Evolutionary conservation across 352 stramenopile genomes (phyloP).

Genomic region (Phytophthora sojae): DNA sequence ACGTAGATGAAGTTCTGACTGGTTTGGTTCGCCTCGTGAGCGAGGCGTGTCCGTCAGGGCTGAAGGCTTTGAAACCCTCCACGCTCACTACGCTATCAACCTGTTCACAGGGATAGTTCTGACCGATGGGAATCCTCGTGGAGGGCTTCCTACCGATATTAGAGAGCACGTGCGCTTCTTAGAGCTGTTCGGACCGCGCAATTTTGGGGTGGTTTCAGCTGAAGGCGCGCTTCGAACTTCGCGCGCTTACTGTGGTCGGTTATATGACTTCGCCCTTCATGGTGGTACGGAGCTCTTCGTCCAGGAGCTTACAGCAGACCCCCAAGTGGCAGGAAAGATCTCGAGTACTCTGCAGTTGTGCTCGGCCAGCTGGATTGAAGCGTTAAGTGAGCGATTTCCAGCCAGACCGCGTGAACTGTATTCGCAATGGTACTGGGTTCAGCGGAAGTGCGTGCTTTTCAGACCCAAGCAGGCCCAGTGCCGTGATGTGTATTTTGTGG

Average conservation of each 20-base stretch:
- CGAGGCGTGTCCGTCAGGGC: conserved; percentile 19
- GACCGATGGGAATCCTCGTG: conserved; percentile 44
- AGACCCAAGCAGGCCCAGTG: conserved; percentile 26
- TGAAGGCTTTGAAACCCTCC: conserved; percentile 32
- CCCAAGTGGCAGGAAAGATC: neutral
- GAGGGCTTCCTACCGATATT: conserved; percentile 46
- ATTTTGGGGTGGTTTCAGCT: conserved; percentile 56
- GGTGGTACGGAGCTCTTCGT: conserved; percentile 36
- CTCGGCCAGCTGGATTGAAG: conserved; percentile 30
- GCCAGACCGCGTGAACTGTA: conserved; percentile 38
- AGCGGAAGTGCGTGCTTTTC: conserved; percentile 48
- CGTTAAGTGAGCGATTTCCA: conserved; percentile 35
- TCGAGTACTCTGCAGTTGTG: conserved; percentile 47
- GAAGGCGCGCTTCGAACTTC: conserved; percentile 44
- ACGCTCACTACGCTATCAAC: conserved; percentile 50
- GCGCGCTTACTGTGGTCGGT: too few species aligned
- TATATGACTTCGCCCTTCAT: conserved; percentile 48
- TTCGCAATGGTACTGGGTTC: conserved; percentile 63
- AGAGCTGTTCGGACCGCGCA: conserved; percentile 46
- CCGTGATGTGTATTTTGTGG: conserved; percentile 32
- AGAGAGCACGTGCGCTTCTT: conserved; percentile 38
- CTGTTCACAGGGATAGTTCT: conserved; percentile 54
- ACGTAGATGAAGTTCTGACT: conserved; percentile 16
- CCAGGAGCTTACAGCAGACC: conserved; percentile 33
- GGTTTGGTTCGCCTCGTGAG: conserved; percentile 38